Base-by-base conservation (phyloP, 768 basidiomycete species). In the Hericium rajendrae region DNA sequence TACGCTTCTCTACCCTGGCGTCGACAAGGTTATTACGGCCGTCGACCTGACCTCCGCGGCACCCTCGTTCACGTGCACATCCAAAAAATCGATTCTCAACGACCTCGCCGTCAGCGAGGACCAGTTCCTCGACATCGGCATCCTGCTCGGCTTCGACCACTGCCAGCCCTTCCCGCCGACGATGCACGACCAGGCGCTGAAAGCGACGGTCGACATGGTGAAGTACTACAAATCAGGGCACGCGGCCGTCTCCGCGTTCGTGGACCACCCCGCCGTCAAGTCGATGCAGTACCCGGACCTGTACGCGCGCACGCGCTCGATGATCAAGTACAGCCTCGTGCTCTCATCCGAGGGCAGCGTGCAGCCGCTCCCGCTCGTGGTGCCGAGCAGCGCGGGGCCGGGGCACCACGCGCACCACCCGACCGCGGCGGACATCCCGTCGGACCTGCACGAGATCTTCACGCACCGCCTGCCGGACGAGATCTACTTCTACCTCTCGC, bases 381-480 rank as follows among this genome's bases (percentile, higher is more conserved):
- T 84, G 59, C 74, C 78, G 40, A 69, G 75, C 43, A 77, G 74
- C 4, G 71, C 76, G 11, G 75, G 78, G 54, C 74, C 78, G 22
- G 79, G 78, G 62, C 80, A 83, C 65, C 80, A 83, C 60, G 70
- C 74, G 18, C 82, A 84, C 63, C 83, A 86, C 59, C 82, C 87
- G 43, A 91, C 91, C 0, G 82, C 88, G 0, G 84, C 86, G 26
- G 97, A 98, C 66, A 85, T 98, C 57, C 97, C 97, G 2, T 70
- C 73, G 51, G 95, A 98, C 71, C 74, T 99, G 40, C 90, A 95
- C 67, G 93, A 97, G 54, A 89, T 98, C 59, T 98, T 97, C 74
- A 94, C 93, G 10, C 76, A 91, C 70, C 86, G 93, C 48, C 78
- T 99, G 24, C 95, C 95, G 1, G 97, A 98, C 69, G 94, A 98